Base-by-base conservation (phyloP, 306 rosid genomes). In the Cucumis cinereus region DNA sequence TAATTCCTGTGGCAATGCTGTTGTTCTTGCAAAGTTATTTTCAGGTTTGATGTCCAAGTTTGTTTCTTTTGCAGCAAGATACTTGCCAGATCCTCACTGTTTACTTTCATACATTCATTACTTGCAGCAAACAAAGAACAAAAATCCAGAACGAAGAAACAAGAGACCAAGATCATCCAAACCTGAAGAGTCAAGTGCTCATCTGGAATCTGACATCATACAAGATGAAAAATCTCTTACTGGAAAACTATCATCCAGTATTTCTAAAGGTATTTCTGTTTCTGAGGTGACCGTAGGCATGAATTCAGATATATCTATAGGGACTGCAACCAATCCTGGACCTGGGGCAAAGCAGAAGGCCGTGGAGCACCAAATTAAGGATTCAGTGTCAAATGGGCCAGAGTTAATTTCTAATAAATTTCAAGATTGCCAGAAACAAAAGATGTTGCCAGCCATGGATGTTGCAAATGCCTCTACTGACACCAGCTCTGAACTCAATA, bases 371-470 rank as follows among this genome's bases (percentile, higher is more conserved):
- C 74, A 82, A 33, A 88, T 85, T 64, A 59, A 82, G 24, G 88
- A 86, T 61, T 64, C 76, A 52, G 52, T 61, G 71, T 56, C 23
- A 68, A 73, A 78, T 79, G 89, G 78, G 38, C 81, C 77, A 68
- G 79, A 55, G 45, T 59, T 79, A 41, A 52, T 79, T 77, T 79
- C 90, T 67, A 86, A 84, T 85, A 84, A 84, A 73, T 74, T 79
- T 75, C 82, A 58, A 60, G 75, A 77, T 58, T 83, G 66, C 63
- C 91, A 94, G 87, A 94, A 86, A 80, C 90, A 80, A 84, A 94
- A 86, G 87, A 78, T 79, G 49, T 43, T 79, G 82, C 83, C 89
- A 75, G 88, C 79, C 81, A 58, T 64, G 57, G 87, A 89, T 81
- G 77, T 74, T 47, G 84, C 61, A 81, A 79, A 52, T 78, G 84